Conservation (phyloP, 2,329 filamentous ascomycete species). For the Orbilia oligospora region DNA sequence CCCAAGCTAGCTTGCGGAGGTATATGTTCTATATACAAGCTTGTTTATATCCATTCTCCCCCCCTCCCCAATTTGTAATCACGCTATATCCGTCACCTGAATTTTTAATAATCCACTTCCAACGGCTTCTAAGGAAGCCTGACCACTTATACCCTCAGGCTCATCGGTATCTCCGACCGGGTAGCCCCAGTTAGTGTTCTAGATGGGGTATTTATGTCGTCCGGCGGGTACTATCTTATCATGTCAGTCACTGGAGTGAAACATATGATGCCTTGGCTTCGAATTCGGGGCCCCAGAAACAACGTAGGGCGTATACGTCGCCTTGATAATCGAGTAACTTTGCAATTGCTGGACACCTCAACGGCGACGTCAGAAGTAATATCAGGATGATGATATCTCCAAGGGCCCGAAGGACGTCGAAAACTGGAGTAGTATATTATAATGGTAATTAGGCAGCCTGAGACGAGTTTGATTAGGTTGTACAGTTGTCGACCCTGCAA, state of each 20-base stretch:
- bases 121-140: conserved; percentile 14
- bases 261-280: conserved; percentile 35
- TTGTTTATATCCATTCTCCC: conserved; percentile 13
- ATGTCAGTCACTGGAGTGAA: conserved; percentile 35
- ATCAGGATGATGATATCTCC: conserved; percentile 6
- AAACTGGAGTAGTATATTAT: conserved; percentile 36
- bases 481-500: conserved; percentile 13
- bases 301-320: conserved; percentile 18
- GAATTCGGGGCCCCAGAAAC: neutral
- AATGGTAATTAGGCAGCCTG: conserved; percentile 32
- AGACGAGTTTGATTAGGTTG: conserved; percentile 21
- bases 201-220: conserved; percentile 20
- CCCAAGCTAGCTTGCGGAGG: conserved; percentile 17
- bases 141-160: conserved; percentile 4
- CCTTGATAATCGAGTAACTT: neutral
- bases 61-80: conserved; percentile 58
- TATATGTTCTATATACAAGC: neutral
- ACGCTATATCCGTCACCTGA: conserved; percentile 39
- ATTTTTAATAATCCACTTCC: conserved; percentile 48
- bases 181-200: neutral
- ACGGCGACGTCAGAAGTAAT: conserved; percentile 27
- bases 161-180: conserved; percentile 53
- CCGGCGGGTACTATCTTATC: conserved; percentile 26
- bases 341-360: neutral
- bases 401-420: neutral